A percentile compares a stretch with the other conserved stretches of the same genome.
These are phyloP conservation scores for Solanum chmielewskii DNA, from an alignment of 257 asterid species.

Conservation along the genomic window DNA sequence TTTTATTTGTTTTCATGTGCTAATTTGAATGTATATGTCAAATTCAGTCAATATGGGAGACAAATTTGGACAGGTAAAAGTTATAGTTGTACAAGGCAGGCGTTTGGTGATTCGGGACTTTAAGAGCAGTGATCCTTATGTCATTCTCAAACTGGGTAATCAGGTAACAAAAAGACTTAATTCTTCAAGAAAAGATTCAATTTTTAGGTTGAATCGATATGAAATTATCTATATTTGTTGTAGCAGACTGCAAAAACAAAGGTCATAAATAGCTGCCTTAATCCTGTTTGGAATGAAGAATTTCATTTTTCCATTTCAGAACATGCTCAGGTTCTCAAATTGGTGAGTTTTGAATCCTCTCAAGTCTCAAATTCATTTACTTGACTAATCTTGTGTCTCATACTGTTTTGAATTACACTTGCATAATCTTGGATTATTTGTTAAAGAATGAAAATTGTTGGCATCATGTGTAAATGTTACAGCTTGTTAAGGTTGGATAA, in stretches of 20 bases:
- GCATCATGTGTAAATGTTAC: not conserved
- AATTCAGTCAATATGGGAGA: constrained; percentile 19
- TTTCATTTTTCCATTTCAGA: constrained; percentile 29
- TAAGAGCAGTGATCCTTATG: constrained; percentile 42
- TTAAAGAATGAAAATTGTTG: not conserved
- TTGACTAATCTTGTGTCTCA: not conserved
- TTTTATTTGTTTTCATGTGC: not conserved
- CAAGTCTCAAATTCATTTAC: not conserved
- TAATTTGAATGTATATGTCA: not conserved
- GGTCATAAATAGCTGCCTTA: constrained; percentile 30
- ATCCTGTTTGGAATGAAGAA: constrained; percentile 48
- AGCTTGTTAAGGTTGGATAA: not conserved
- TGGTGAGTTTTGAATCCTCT: constrained; percentile 9
- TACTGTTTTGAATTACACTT: no score
- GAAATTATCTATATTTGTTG: not conserved
- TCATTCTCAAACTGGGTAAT: constrained; percentile 32
- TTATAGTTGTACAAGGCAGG: constrained; percentile 24
- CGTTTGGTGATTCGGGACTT: constrained; percentile 30
- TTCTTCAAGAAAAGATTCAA: not conserved
- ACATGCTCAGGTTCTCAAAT: constrained; percentile 23
- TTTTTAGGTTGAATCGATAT: not conserved
- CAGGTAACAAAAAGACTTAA: constrained; percentile 12
- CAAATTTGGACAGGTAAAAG: constrained; percentile 23
- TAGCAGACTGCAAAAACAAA: constrained; percentile 34
- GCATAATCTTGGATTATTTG: not conserved